phyloP scores from a whole-genome alignment of 2,329 filamentous ascomycete species.

The Zymoseptoria passerinii region DNA sequence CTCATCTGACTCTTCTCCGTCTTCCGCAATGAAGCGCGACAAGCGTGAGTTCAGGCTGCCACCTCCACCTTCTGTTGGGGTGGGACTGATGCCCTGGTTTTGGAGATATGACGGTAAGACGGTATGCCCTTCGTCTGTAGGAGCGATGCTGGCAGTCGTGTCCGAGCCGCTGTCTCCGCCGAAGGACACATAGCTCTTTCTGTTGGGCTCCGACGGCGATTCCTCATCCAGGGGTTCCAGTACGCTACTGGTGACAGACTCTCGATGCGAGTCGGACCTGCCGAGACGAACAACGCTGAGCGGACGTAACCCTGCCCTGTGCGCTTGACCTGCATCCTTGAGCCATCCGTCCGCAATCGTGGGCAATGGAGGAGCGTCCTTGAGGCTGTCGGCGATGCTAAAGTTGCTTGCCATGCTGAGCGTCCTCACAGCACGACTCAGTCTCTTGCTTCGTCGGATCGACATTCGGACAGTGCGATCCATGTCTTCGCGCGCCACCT shows the following conservation, averaged over 20 bases:
- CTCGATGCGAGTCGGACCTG: constrained; percentile 58
- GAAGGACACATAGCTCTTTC: constrained; percentile 93
- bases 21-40: constrained; percentile 75
- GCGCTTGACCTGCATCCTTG: constrained; percentile 46
- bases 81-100: constrained; percentile 60
- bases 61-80: constrained; percentile 38
- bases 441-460: constrained; percentile 76
- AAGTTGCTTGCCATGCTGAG: constrained; percentile 89
- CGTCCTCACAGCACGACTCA: constrained; percentile 87
- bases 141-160: constrained; percentile 58
- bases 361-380: constrained; percentile 88
- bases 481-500: constrained; percentile 87
- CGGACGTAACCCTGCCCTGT: constrained; percentile 45
- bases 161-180: constrained; percentile 60
- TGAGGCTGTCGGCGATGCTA: constrained; percentile 84
- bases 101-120: constrained; percentile 75
- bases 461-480: constrained; percentile 92
- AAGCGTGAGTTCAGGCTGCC: constrained; percentile 76
- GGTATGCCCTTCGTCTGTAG: constrained; percentile 67
- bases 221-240: constrained; percentile 89
- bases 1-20: constrained; percentile 85
- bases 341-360: constrained; percentile 94
- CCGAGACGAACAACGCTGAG: constrained; percentile 54
- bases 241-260: constrained; percentile 81
- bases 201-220: constrained; percentile 73